phyloP scores from a whole-genome alignment of 2,329 filamentous ascomycete species.

The Colletotrichum gigasporum region DNA sequence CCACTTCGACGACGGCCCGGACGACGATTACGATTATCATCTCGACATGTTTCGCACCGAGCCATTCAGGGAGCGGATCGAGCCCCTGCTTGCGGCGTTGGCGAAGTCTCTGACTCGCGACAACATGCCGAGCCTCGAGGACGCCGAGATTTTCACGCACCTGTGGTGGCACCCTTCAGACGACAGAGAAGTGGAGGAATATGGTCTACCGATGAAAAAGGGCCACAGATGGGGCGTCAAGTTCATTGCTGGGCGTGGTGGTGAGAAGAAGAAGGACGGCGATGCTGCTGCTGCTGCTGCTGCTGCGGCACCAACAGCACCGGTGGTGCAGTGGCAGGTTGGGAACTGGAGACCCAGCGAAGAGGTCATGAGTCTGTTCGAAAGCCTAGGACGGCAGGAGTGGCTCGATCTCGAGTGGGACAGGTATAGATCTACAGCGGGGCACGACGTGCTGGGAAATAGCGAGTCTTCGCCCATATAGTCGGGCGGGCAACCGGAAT shows the following conservation, averaged over 20 bases:
- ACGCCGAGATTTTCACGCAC: conserved; percentile 36
- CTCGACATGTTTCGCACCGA: conserved; percentile 36
- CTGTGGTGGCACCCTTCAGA: conserved; percentile 36
- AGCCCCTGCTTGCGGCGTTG: conserved; percentile 37
- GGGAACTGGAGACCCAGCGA: conserved; percentile 36
- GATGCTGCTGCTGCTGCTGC: background rate
- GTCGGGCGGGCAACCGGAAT: background rate
- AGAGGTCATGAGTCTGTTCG: conserved; percentile 33
- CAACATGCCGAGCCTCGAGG: conserved; percentile 36
- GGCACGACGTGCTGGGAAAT: conserved; percentile 10
- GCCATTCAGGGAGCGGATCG: conserved; percentile 32
- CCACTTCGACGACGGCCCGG: conserved; percentile 24
- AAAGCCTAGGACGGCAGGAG: conserved; percentile 33
- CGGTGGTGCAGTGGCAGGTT: conserved; percentile 36
- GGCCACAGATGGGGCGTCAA: conserved; percentile 35
- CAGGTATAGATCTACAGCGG: conserved; percentile 5
- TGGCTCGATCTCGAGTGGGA: conserved; percentile 34
- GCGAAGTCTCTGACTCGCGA: conserved; percentile 30
- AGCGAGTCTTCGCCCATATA: conserved; percentile 4
- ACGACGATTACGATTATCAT: conserved; percentile 9
- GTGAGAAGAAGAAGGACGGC: background rate
- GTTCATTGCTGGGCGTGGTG: conserved; percentile 27
- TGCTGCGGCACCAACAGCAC: conserved; percentile 5
- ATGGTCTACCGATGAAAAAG: background rate
- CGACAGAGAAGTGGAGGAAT: conserved; percentile 13